Conservation (phyloP, 2,329 filamentous ascomycete species). For the Pestalotiopsis sp. region DNA sequence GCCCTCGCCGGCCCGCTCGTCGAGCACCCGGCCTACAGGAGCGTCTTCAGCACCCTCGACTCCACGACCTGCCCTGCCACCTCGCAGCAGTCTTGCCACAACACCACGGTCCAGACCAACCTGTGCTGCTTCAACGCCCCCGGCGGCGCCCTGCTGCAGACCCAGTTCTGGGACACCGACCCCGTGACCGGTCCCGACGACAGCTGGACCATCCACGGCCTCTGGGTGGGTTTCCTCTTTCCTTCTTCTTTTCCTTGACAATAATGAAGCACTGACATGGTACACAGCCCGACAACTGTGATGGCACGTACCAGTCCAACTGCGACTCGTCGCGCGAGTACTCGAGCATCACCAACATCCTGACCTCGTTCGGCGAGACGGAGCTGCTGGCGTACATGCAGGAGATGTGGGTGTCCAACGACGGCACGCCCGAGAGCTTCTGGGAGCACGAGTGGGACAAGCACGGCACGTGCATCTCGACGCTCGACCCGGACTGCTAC, state of each 20-base stretch:
- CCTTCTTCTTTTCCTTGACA: conserved; percentile 71
- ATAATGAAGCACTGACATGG: not conserved
- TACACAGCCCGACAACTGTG: conserved; percentile 70
- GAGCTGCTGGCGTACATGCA: conserved; percentile 67
- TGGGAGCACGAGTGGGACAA: conserved; percentile 79
- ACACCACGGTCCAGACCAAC: conserved; percentile 33
- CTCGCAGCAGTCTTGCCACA: conserved; percentile 10
- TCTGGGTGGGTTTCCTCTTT: conserved; percentile 4
- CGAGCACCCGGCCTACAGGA: conserved; percentile 5
- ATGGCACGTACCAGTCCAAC: conserved; percentile 68
- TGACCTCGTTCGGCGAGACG: conserved; percentile 45
- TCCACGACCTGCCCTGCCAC: conserved; percentile 5
- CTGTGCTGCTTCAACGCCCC: conserved; percentile 77
- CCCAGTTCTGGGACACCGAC: conserved; percentile 59
- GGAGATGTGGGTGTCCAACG: conserved; percentile 71
- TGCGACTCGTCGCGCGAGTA: conserved; percentile 66
- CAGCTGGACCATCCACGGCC: conserved; percentile 14
- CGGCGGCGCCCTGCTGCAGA: conserved; percentile 71
- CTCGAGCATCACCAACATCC: conserved; percentile 65
- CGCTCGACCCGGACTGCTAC: conserved; percentile 70
- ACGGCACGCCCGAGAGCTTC: conserved; percentile 64
- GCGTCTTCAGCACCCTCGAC: not conserved
- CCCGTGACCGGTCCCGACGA: conserved; percentile 10
- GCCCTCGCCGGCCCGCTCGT: not conserved
- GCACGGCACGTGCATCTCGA: conserved; percentile 72